phyloP scores from a whole-genome alignment of 2,329 filamentous ascomycete genomes.

The Plectosphaerella plurivora region DNA sequence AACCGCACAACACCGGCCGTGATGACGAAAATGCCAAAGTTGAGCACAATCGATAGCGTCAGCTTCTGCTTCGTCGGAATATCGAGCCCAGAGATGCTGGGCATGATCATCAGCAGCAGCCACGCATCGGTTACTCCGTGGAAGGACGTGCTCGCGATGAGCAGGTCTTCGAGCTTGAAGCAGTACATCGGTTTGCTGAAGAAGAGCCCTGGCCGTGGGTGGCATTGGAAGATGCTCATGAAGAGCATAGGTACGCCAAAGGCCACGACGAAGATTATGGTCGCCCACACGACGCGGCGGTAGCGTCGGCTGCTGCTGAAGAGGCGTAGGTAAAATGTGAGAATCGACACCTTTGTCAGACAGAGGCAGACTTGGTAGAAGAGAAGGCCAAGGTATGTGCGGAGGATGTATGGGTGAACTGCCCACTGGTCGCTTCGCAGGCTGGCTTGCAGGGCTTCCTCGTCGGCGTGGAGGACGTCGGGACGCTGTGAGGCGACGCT shows the following conservation, averaged over 20 bases:
- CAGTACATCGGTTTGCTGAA: slow-evolving; percentile 29
- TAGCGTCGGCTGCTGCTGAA: slow-evolving; percentile 26
- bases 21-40: slow-evolving; percentile 35
- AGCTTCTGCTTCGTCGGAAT: slow-evolving; percentile 37
- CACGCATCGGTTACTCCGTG: slow-evolving; percentile 42
- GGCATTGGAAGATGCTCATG: slow-evolving; percentile 37
- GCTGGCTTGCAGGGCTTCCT: slow-evolving; percentile 2
- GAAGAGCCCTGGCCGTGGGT: slow-evolving; percentile 30
- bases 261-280: slow-evolving; percentile 25
- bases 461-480: slow-evolving; percentile 11
- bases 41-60: slow-evolving; percentile 37
- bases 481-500: slow-evolving; percentile 19
- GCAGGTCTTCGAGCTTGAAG: slow-evolving; percentile 33
- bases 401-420: slow-evolving; percentile 19
- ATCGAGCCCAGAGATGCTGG: slow-evolving; percentile 31
- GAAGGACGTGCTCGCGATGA: slow-evolving; percentile 36
- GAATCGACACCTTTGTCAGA: slow-evolving; percentile 33
- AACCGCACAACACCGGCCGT: slow-evolving; percentile 27
- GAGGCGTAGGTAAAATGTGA: slow-evolving; percentile 33
- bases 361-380: slow-evolving; percentile 32
- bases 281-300: slow-evolving; percentile 25
- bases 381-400: slow-evolving; percentile 26
- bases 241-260: slow-evolving; percentile 30
- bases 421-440: slow-evolving; percentile 2
- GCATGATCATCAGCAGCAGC: slow-evolving; percentile 38